These are phyloP conservation scores for Amesomyces nigricolor DNA, from an alignment of 2,329 filamentous ascomycete species.

Conservation along the genomic window DNA sequence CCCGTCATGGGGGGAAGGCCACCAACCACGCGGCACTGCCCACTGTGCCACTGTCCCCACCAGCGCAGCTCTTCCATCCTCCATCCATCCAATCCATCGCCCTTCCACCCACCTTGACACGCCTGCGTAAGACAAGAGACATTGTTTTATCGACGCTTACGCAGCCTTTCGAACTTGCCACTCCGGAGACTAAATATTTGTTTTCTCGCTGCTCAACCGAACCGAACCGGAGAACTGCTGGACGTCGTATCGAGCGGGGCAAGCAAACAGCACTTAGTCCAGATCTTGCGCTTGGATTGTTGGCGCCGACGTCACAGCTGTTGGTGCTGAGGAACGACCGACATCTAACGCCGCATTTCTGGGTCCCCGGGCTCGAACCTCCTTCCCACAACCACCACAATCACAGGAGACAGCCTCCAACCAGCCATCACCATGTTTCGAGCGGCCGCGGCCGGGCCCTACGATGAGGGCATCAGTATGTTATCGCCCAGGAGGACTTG, in stretches of 20 bases:
- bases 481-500: constrained; percentile 16
- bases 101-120: not conserved
- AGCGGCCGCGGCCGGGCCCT: constrained; percentile 52
- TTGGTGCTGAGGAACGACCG: not conserved
- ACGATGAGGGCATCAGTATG: constrained; percentile 56
- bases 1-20: constrained; percentile 7
- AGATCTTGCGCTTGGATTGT: not conserved
- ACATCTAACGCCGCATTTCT: not conserved
- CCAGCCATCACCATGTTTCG: constrained; percentile 47
- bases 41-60: constrained; percentile 7
- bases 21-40: constrained; percentile 22
- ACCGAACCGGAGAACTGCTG: not conserved
- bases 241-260: constrained; percentile 1
- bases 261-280: not conserved
- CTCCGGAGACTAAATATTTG: not conserved
- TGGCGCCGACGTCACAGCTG: not conserved
- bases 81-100: not conserved
- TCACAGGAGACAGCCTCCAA: not conserved
- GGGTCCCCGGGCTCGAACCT: not conserved
- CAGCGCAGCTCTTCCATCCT: not conserved
- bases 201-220: not conserved
- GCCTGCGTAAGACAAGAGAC: too few relatives aligned
- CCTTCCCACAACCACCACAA: not conserved
- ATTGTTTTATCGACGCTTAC: constrained; percentile 1
- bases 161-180: constrained; percentile 3